A percentile compares a stretch with the other conserved stretches of the same genome.
phyloP scores from a whole-genome alignment of 2,329 filamentous ascomycete genomes.

The Didymella arachidicola region DNA sequence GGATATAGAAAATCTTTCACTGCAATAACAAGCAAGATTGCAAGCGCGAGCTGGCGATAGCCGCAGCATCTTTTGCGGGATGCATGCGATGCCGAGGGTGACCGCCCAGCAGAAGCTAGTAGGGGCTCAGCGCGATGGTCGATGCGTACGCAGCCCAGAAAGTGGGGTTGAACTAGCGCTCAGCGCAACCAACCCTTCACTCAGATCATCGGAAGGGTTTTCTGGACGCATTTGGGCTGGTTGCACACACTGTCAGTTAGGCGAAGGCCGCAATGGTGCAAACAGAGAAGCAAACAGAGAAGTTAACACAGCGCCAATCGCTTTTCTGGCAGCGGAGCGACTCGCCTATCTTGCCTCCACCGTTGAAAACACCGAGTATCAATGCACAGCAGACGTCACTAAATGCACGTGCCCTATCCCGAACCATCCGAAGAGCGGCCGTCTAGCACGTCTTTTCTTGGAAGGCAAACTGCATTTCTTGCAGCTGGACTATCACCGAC shows the following conservation, averaged over 20 bases:
- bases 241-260: conserved; percentile 4
- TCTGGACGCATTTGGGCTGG: conserved; percentile 15
- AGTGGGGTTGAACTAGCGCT: conserved; percentile 23
- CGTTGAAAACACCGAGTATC: conserved; percentile 13
- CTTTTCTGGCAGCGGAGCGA: conserved; percentile 1
- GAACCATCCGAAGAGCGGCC: conserved; percentile 35
- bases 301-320: conserved; percentile 5
- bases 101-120: conserved; percentile 29
- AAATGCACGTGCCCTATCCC: conserved; percentile 33
- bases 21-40: conserved; percentile 10
- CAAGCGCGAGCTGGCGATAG: conserved; percentile 11
- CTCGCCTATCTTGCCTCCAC: conserved; percentile 15
- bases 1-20: conserved; percentile 12
- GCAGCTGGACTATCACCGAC: conserved; percentile 31
- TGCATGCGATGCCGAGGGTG: conserved; percentile 16
- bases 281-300: background rate
- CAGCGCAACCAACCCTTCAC: conserved; percentile 5
- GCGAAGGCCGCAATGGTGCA: conserved; percentile 2
- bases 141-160: conserved; percentile 12
- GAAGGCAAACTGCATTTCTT: conserved; percentile 39
- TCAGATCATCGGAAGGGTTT: conserved; percentile 27
- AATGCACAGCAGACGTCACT: conserved; percentile 21
- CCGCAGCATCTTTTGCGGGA: conserved; percentile 15
- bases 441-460: conserved; percentile 38
- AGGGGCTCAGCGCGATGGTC: conserved; percentile 21